phyloP scores from a whole-genome alignment of 768 basidiomycete genomes.

The Mycena leptocephala region DNA sequence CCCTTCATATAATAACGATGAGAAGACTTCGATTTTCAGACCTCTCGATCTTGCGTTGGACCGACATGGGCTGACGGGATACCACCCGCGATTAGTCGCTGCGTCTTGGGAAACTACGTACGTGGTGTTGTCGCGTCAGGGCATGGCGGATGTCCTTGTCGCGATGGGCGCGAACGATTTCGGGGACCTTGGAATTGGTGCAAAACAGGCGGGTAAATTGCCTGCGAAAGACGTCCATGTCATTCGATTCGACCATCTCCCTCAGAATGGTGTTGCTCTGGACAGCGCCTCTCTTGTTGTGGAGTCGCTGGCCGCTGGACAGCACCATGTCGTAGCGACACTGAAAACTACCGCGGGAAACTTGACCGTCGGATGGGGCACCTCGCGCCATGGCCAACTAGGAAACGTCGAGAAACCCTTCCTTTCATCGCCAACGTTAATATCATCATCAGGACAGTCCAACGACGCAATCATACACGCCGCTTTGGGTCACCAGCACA shows the following conservation, averaged over 20 bases:
- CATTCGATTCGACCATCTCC: constrained; percentile 61
- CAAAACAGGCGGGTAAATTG: constrained; percentile 26
- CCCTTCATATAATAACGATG: constrained; percentile 47
- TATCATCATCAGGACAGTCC: constrained; percentile 50
- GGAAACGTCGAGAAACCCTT: constrained; percentile 56
- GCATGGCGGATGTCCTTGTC: constrained; percentile 68
- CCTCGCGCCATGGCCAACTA: constrained; percentile 89
- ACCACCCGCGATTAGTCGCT: constrained; percentile 66
- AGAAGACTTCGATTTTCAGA: constrained; percentile 57
- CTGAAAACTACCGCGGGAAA: constrained; percentile 49
- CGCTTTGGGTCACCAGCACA: constrained; percentile 62
- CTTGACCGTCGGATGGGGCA: constrained; percentile 85
- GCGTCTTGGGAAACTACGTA: constrained; percentile 92
- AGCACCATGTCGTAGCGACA: constrained; percentile 78
- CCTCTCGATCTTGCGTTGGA: constrained; percentile 61
- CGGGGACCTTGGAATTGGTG: constrained; percentile 81
- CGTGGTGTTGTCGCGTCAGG: constrained; percentile 68
- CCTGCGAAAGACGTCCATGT: constrained; percentile 51
- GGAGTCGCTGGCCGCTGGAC: constrained; percentile 72
- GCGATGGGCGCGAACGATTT: constrained; percentile 92
- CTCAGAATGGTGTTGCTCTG: constrained; percentile 21
- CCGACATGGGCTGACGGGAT: constrained; percentile 54
- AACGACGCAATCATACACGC: constrained; percentile 52
- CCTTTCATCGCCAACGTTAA: constrained; percentile 49
- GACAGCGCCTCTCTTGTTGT: constrained; percentile 50